Percentiles rank a stretch among this genome's conserved stretches.
phyloP scores from a whole-genome alignment of 1,284 basidiomycete genomes.

The Crucibulum parvulum region DNA sequence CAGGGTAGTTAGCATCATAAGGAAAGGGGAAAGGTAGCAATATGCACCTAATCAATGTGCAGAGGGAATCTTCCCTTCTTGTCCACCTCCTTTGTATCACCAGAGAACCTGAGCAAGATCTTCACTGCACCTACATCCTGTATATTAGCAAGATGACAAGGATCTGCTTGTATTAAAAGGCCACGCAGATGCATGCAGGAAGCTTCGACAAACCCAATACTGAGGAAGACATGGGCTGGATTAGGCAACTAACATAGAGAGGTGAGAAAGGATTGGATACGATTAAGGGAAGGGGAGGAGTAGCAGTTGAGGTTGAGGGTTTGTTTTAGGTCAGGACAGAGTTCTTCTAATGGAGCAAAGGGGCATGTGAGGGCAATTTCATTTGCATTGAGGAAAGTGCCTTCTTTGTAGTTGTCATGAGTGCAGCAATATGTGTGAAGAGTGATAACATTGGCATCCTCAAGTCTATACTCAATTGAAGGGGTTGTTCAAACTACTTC shows the following conservation, averaged over 20 bases:
- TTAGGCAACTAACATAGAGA: conserved; percentile 72
- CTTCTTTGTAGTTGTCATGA: conserved; percentile 92
- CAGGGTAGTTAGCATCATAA: too few relatives aligned
- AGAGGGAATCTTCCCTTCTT: too few relatives aligned
- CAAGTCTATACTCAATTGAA: too few relatives aligned
- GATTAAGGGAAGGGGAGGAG: conserved; percentile 84
- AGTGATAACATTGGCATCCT: too few relatives aligned
- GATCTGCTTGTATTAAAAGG: conserved; percentile 83
- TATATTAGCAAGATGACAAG: conserved; percentile 95
- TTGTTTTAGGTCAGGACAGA: conserved; percentile 13
- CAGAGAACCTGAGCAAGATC: conserved; percentile 52
- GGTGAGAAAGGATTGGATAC: conserved; percentile 83
- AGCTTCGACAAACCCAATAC: conserved; percentile 97
- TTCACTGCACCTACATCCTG: conserved; percentile 96
- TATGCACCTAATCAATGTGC: too few relatives aligned
- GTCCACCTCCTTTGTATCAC: too few relatives aligned
- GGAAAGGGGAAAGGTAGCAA: too few relatives aligned
- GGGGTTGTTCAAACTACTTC: too few relatives aligned
- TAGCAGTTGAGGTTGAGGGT: conserved; percentile 81
- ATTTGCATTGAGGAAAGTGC: conserved; percentile 71
- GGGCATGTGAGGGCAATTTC: conserved; percentile 95
- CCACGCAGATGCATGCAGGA: conserved; percentile 90
- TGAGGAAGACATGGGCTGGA: conserved; percentile 86
- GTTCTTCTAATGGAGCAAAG: conserved; percentile 47
- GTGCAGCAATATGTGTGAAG: conserved; percentile 53